Base-by-base conservation (phyloP, 2,329 filamentous ascomycete species). In the Penicillium sp. region DNA sequence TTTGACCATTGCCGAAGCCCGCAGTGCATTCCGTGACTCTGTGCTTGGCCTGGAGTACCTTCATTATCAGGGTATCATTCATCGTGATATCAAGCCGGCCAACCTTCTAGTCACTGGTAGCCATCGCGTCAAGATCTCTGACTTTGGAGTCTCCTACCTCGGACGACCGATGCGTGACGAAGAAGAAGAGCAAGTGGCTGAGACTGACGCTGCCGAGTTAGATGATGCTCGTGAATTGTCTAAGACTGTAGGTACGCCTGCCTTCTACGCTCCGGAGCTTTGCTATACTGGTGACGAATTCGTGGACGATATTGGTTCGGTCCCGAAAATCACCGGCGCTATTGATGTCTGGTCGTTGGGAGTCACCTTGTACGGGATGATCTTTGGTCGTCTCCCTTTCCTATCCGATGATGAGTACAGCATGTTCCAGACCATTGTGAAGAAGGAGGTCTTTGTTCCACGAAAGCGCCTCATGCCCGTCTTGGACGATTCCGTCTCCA, bases 331-430 rank as follows among this genome's bases (percentile, higher is more conserved):
- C 41, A 96, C 92, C 4, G 91, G 92, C 68, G 91, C 96, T 68
- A 96, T 99, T 66, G 95, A 99, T 71, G 89, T 99, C 16, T 99
- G 95, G 95, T 96, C 95, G 11, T 82, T 99, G 22, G 95, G 95
- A 22, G 92, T 99, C 19, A 99, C 95, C 0, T 84, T 99, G 2
- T 99, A 97, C 77, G 96, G 94, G 70, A 87, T 99, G 74, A 87
- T 99, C 56, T 99, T 90, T 73, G 95, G 92, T 14, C 91, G 95
- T 54, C 91, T 97, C 41, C 95, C 95, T 0, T 99, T 98, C 72
- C 84, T 96, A 66, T 92, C 92, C 51, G 89, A 95, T 70, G 93
- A 96, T 67, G 92, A 96, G 69, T 97, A 90, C 73, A 90, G 91
- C 61, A 89, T 99, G 80, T 97, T 97, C 79, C 87, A 88, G 64